A percentile compares a stretch with the other conserved stretches of the same genome.
These are phyloP conservation scores for Paramyrothecium roridum DNA, from an alignment of 2,329 filamentous ascomycete genomes.

Conservation along the genomic window DNA sequence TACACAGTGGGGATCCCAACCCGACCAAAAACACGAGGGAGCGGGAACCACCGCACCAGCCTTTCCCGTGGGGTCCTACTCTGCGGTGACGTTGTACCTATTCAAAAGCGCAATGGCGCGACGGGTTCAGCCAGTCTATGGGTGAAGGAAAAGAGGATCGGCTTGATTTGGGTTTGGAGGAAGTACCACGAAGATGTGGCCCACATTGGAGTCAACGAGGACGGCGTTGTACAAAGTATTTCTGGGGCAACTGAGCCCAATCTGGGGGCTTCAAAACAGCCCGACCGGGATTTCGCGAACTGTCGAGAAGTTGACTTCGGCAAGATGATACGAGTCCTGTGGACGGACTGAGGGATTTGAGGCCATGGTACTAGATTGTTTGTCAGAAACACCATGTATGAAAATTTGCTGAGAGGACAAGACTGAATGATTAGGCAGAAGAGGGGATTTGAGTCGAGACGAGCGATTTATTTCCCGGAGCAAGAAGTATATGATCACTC, in stretches of 20 bases:
- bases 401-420: too few relatives aligned
- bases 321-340: too few relatives aligned
- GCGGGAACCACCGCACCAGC: slow-evolving; percentile 63
- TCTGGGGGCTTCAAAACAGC: slow-evolving; percentile 77
- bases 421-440: too few relatives aligned
- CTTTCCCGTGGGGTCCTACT: slow-evolving; percentile 86
- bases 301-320: too few relatives aligned
- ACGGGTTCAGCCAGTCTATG: slow-evolving; percentile 92
- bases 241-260: slow-evolving; percentile 75
- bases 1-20: slow-evolving; percentile 53
- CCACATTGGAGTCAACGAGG: slow-evolving; percentile 71
- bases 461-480: too few relatives aligned
- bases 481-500: too few relatives aligned
- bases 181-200: slow-evolving; percentile 95
- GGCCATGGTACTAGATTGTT: too few relatives aligned
- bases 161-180: slow-evolving; percentile 97
- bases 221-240: slow-evolving; percentile 67
- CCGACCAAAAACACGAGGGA: slow-evolving; percentile 51
- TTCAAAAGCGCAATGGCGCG: slow-evolving; percentile 89
- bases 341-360: too few relatives aligned
- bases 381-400: too few relatives aligned
- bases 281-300: slow-evolving; percentile 62
- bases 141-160: slow-evolving; percentile 96
- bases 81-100: slow-evolving; percentile 97
- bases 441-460: too few relatives aligned